A percentile compares a stretch with the other conserved stretches of the same genome.
Conservation (phyloP, 108 stramenopile species). For the Nitzschia inconspicua region DNA sequence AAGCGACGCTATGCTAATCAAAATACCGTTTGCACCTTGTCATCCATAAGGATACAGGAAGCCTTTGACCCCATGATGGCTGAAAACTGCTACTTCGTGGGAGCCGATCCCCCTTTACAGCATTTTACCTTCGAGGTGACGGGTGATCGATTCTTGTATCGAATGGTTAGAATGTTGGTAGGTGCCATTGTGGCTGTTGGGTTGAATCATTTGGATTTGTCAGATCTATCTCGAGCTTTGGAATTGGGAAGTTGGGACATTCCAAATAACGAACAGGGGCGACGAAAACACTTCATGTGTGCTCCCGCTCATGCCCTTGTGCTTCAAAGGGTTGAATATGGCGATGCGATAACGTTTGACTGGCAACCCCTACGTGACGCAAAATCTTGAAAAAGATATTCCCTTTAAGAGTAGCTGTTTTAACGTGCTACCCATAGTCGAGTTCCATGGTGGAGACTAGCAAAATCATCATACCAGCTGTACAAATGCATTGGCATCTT, state of each 20-base stretch:
- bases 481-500: too few species aligned
- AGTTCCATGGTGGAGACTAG: background rate
- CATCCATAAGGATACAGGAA: background rate
- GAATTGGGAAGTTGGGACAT: slow-evolving; percentile 11
- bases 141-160: slow-evolving; percentile 84
- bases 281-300: slow-evolving; percentile 20
- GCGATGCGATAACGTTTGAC: slow-evolving; percentile 16
- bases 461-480: too few species aligned
- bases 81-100: slow-evolving; percentile 11
- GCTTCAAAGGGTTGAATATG: slow-evolving; percentile 31
- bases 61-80: background rate
- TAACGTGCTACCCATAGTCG: background rate
- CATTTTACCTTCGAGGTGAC: slow-evolving; percentile 46
- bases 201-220: slow-evolving; percentile 31
- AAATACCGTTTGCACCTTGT: background rate
- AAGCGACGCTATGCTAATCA: slow-evolving; percentile 15
- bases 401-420: too few species aligned
- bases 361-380: slow-evolving; percentile 36
- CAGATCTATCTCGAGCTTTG: slow-evolving; percentile 46
- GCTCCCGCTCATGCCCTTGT: slow-evolving; percentile 56
- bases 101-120: slow-evolving; percentile 7
- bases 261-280: background rate
- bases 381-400: background rate
- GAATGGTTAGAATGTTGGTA: slow-evolving; percentile 77
- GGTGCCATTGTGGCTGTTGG: slow-evolving; percentile 72